These are phyloP conservation scores for Abelmoschus esculentus DNA, from an alignment of 345 rosid species.

Conservation along the genomic window DNA sequence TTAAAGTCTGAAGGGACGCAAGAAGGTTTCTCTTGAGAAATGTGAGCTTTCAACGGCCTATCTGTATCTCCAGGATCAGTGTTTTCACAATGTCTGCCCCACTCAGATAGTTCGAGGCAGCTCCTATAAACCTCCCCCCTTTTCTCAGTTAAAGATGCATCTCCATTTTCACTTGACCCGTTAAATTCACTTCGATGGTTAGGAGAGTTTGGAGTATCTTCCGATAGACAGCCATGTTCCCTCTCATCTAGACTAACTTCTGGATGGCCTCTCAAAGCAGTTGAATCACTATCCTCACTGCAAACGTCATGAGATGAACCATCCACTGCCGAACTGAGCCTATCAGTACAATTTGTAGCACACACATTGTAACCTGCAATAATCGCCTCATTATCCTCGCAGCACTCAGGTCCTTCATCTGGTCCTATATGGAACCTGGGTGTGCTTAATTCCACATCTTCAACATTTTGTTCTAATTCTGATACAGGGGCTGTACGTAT, in stretches of 20 bases:
- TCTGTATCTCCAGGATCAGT: constrained; percentile 18
- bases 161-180: constrained; percentile 18
- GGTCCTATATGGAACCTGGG: constrained; percentile 79
- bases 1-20: constrained; percentile 18
- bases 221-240: constrained; percentile 27
- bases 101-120: constrained; percentile 38
- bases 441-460: constrained; percentile 45
- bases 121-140: constrained; percentile 38
- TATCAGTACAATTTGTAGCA: constrained; percentile 40
- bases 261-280: constrained; percentile 21
- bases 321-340: constrained; percentile 32
- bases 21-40: constrained; percentile 19
- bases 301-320: constrained; percentile 18
- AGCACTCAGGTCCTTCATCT: constrained; percentile 54
- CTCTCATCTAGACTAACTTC: constrained; percentile 27
- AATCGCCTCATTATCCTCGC: constrained; percentile 53
- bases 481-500: constrained; percentile 67
- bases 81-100: constrained; percentile 28
- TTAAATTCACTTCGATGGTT: constrained; percentile 22
- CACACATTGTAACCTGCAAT: constrained; percentile 44
- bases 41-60: constrained; percentile 23
- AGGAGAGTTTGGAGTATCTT: constrained; percentile 18
- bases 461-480: constrained; percentile 51
- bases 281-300: constrained; percentile 10
- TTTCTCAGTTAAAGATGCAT: constrained; percentile 20